Conservation (phyloP, 1,284 basidiomycete genomes). For the Athelia psychrophila region DNA sequence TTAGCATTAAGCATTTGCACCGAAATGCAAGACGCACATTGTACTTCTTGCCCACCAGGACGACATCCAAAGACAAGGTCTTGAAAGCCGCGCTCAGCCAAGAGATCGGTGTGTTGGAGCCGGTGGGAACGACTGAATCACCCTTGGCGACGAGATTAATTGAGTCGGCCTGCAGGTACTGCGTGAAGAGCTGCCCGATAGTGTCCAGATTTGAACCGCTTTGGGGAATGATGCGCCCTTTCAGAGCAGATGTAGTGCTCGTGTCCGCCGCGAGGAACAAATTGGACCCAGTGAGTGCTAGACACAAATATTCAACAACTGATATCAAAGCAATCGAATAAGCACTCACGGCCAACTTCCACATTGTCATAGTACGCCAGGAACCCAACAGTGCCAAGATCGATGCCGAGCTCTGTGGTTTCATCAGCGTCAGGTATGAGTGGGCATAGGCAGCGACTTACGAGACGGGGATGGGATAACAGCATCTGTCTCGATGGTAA, state of each 20-base stretch:
- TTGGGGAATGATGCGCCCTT: conserved; percentile 64
- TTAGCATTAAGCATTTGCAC: not conserved
- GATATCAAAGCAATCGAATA: not conserved
- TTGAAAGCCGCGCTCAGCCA: conserved; percentile 76
- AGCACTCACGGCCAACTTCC: conserved; percentile 51
- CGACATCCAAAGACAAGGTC: conserved; percentile 60
- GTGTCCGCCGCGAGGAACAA: conserved; percentile 54
- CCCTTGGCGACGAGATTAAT: conserved; percentile 61
- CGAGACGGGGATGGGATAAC: conserved; percentile 67
- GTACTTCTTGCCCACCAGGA: conserved; percentile 63
- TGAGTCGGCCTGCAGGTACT: conserved; percentile 66
- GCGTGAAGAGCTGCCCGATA: conserved; percentile 66
- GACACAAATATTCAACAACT: conserved; percentile 7
- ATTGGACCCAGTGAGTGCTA: conserved; percentile 48
- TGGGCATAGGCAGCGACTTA: conserved; percentile 28
- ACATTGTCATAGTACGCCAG: conserved; percentile 55
- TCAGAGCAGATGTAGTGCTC: conserved; percentile 50
- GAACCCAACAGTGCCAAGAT: conserved; percentile 70
- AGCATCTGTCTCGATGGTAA: conserved; percentile 67
- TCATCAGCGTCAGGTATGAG: conserved; percentile 8
- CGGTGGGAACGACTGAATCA: conserved; percentile 59
- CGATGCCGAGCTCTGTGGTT: conserved; percentile 61
- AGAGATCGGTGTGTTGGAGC: conserved; percentile 44
- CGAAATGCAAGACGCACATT: conserved; percentile 27
- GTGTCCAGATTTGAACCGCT: conserved; percentile 49